Base-by-base conservation (phyloP, 1,139 yeast species). In the Blastobotrys persicus region DNA sequence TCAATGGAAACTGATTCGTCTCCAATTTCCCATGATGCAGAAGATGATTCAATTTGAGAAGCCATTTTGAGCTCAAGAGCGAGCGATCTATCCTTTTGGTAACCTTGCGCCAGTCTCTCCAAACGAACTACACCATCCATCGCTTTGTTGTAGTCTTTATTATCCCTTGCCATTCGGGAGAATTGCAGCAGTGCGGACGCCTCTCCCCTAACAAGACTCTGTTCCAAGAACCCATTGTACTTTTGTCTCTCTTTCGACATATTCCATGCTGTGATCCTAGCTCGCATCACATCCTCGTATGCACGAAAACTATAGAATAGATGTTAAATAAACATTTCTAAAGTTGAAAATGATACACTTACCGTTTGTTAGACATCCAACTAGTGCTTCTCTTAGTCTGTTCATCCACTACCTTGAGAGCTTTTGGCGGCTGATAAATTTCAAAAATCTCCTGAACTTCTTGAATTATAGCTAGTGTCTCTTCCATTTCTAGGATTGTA, bases 21-120 rank as follows among this genome's bases (percentile, higher is more conserved):
- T 1, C 58, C 58, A 44, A 53, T 47, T n/a, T 49, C 53, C 64
- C 64, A 60, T 26, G 55, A 49, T 1, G 54, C 52, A 2, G 49
- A 39, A 1, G 61, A 60, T 3, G 51, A 23, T 39, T 56, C 57
- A 12, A 49, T 23, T 14, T 42, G 37, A 4, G 55, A 45, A 12
- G 48, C 49, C 16, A 46, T 11, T n/a, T 31, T 6, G 20, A 50
- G 13, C 9, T 20, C 19, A 3, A 12, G 4, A n/a, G 44, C 35
- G 14, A 42, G 17, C 5, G 5, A 5, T 9, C 20, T 20, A 6
- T 35, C 31, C 2, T n/a, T 33, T 12, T 13, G 14, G 18, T 20
- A 23, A 4, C 13, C 38, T n/a, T 20, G 17, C 11, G 48, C 37
- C 23, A 53, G 31, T 7, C 38, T n/a, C 4, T 53, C 47, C 3